Base-by-base conservation (phyloP, 2,329 filamentous ascomycete species). In the Arthroderma sp. region DNA sequence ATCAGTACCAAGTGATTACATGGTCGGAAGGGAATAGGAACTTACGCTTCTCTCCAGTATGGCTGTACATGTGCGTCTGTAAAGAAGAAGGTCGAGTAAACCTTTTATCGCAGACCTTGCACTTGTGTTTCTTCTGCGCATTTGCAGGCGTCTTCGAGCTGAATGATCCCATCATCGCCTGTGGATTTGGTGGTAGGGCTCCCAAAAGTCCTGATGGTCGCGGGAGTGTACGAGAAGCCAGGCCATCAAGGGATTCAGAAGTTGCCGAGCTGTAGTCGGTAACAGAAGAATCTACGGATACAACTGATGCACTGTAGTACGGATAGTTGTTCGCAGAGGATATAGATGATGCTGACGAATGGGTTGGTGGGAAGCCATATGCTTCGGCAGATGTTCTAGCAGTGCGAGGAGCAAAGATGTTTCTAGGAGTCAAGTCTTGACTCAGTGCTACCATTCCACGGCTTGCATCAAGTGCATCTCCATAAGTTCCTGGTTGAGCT, bases 111-210 rank as follows among this genome's bases (percentile, higher is more conserved):
- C 89, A 96, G 48, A 96, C 85, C 69, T 94, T 95, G 77, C 89
- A 96, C 72, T 95, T 95, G 71, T 96, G 91, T 74, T 96, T 96
- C 79, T 96, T 96, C 62, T 95, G 87, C 6, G 89, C 91, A 68
- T 86, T 94, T 11, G 86, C 88, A 0, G 87, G 88, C 43, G 95
- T 82, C 68, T 95, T 95, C 51, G 89, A 95, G 67, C 86, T 95
- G 69, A 96, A 96, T 58, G 94, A 88, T 43, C 86, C 80, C 91
- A 98, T 98, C 87, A 98, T 95, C 0, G 88, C 93, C 60, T 93
- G 85, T 1, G 87, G 88, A 11, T 86, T 86, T 1, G 87, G 86
- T 1, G 86, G 86, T 30, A 80, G 73, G 47, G 73, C 78, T 37
- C 69, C 69, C 46, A 82, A 59, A 9, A 83, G 68, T 33, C 77